Conservation (phyloP, 1,284 basidiomycete species). For the Mrakiaceae sp. region DNA sequence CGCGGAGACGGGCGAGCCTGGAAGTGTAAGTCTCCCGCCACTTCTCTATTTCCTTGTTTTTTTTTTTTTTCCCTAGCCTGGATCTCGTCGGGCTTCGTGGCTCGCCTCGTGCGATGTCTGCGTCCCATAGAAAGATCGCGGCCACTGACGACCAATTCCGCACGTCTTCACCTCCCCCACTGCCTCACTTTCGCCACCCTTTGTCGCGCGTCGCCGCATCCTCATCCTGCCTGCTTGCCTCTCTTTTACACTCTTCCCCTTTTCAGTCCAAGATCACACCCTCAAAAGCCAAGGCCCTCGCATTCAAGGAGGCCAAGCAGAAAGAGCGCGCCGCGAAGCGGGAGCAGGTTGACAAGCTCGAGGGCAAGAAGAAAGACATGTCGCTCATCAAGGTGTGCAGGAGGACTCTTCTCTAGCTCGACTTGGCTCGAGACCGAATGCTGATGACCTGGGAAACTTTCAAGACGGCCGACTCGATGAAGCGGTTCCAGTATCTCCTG, state of each 20-base stretch:
- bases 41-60: no score
- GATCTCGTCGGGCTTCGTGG: neutral
- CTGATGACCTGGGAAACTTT: no score
- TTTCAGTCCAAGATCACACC: neutral
- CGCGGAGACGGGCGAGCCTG: neutral
- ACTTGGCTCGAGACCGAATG: no score
- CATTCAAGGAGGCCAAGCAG: slow-evolving; percentile 33
- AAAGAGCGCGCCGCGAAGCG: slow-evolving; percentile 52
- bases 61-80: neutral
- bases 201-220: no score
- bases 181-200: no score
- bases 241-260: no score
- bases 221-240: no score
- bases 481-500: slow-evolving; percentile 85
- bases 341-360: slow-evolving; percentile 54
- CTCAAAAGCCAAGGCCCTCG: slow-evolving; percentile 4
- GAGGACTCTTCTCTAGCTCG: no score
- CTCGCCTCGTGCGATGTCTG: no score
- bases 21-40: neutral
- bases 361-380: slow-evolving; percentile 60
- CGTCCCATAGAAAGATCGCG: no score
- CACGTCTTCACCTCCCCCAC: no score
- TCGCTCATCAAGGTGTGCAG: slow-evolving; percentile 60
- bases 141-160: no score
- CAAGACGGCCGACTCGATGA: slow-evolving; percentile 83